phyloP scores from a whole-genome alignment of 176 grass and related monocot species.

The Oryza punctata region DNA sequence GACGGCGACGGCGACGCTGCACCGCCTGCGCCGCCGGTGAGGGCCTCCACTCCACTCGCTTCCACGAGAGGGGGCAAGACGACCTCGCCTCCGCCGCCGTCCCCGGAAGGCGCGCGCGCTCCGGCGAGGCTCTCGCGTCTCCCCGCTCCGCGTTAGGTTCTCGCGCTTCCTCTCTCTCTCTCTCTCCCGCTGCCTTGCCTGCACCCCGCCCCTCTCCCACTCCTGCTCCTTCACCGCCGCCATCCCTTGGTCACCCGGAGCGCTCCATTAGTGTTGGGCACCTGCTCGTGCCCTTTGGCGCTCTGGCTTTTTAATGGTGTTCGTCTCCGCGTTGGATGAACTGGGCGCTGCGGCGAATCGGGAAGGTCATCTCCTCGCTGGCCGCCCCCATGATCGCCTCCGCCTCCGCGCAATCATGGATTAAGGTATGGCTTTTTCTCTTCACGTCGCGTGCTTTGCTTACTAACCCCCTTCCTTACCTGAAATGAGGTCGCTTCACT shows the following conservation, averaged over 20 bases:
- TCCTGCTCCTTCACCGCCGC: conserved; percentile 15
- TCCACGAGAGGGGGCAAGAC: neutral
- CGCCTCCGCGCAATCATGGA: conserved; percentile 20
- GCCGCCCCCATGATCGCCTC: conserved; percentile 32
- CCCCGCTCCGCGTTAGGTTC: neutral
- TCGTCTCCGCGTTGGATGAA: neutral
- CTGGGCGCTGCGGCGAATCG: neutral
- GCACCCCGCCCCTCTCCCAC: conserved; percentile 1
- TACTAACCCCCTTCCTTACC: neutral
- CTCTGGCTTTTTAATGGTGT: conserved; percentile 27
- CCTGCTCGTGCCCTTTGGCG: neutral
- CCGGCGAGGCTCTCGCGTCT: conserved; percentile 4
- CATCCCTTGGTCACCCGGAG: conserved; percentile 5
- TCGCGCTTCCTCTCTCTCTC: neutral
- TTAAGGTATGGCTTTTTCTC: conserved; percentile 27
- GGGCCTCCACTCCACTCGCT: conserved; percentile 11
- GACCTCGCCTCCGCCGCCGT: conserved; percentile 13
- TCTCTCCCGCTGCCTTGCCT: neutral
- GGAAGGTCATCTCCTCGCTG: neutral
- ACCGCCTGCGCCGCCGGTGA: neutral
- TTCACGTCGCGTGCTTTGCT: neutral
- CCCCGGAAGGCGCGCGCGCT: conserved; percentile 19
- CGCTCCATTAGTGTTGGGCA: neutral
- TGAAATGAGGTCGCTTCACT: conserved; percentile 11
- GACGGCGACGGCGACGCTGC: neutral